Conservation (phyloP, 768 basidiomycete genomes). For the Amanita molliuscula region DNA sequence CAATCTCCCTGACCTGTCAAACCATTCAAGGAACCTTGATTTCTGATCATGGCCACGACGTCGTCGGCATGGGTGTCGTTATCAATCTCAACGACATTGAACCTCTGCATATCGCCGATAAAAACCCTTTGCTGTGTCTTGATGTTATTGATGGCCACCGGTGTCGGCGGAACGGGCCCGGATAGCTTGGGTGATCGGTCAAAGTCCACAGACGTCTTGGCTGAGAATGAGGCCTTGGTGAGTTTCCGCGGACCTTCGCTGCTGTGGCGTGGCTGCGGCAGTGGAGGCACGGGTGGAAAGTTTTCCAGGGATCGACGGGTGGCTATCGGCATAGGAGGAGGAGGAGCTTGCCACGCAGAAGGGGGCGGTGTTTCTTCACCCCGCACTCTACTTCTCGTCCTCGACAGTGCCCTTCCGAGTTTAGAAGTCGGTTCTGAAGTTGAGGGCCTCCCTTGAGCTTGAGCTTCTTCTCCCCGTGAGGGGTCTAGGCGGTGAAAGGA, state of each 20-base stretch:
- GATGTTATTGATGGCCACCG: slow-evolving; percentile 13
- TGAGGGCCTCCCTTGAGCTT: slow-evolving; percentile 19
- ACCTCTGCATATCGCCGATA: slow-evolving; percentile 66
- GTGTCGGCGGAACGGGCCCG: slow-evolving; percentile 13
- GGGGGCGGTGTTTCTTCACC: not conserved
- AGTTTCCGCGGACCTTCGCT: not conserved
- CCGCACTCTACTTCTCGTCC: slow-evolving; percentile 4
- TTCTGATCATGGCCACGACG: slow-evolving; percentile 54
- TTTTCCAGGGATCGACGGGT: not conserved
- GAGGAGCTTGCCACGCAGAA: slow-evolving; percentile 6
- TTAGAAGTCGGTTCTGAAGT: slow-evolving; percentile 10
- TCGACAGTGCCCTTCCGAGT: not conserved
- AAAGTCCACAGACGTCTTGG: slow-evolving; percentile 15
- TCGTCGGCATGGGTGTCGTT: slow-evolving; percentile 62
- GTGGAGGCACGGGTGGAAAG: not conserved
- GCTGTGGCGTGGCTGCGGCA: not conserved
- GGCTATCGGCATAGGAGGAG: not conserved
- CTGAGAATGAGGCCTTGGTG: not conserved
- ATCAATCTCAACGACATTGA: slow-evolving; percentile 63
- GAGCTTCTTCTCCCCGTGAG: slow-evolving; percentile 21
- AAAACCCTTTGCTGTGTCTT: slow-evolving; percentile 64
- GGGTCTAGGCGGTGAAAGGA: slow-evolving; percentile 50
- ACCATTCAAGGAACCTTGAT: slow-evolving; percentile 55
- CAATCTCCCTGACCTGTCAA: slow-evolving; percentile 55
- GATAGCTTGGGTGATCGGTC: slow-evolving; percentile 12